Conservation (phyloP, 1,284 basidiomycete species). For the Phylloporus sp. region DNA sequence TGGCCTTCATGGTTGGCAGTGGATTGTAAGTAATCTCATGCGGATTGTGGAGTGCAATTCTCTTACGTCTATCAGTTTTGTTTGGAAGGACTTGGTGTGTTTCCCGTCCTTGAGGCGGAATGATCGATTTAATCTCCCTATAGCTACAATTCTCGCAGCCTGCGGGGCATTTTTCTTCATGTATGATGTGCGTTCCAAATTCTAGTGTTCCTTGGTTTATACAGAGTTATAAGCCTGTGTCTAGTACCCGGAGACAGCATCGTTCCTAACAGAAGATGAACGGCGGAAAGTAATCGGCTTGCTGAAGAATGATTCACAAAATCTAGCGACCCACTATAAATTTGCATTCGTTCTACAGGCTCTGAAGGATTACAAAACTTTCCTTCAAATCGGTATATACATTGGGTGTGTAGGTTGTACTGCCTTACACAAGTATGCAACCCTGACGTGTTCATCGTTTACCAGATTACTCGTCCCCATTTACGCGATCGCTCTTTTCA, state of each 20-base stretch:
- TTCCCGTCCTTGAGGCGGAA: too few species aligned
- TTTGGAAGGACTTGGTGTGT: slow-evolving; percentile 39
- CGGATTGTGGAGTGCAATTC: too few species aligned
- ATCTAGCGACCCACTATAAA: slow-evolving; percentile 43
- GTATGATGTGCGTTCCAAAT: slow-evolving; percentile 45
- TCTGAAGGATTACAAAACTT: slow-evolving; percentile 53
- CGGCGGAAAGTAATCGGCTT: slow-evolving; percentile 43
- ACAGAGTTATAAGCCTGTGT: slow-evolving; percentile 4
- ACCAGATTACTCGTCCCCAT: slow-evolving; percentile 58
- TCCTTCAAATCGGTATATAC: slow-evolving; percentile 52
- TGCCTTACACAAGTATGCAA: too few species aligned
- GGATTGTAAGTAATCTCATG: slow-evolving; percentile 60
- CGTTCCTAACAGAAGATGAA: slow-evolving; percentile 51
- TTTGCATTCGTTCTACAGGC: slow-evolving; percentile 49
- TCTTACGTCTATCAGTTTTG: too few species aligned
- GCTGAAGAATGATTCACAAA: slow-evolving; percentile 49
- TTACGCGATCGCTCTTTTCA: slow-evolving; percentile 66
- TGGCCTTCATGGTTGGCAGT: slow-evolving; percentile 51
- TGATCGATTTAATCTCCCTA: background rate
- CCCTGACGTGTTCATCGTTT: too few species aligned
- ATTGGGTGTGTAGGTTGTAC: slow-evolving; percentile 44
- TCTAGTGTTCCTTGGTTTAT: background rate
- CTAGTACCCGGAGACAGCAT: slow-evolving; percentile 56
- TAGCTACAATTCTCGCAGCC: slow-evolving; percentile 50
- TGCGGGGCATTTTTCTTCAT: slow-evolving; percentile 49